Evolutionary conservation across 2,329 filamentous ascomycete genomes (phyloP), one percentile per base, ranked within the genome.

Genomic region (Reticulascus tulasneorum): DNA sequence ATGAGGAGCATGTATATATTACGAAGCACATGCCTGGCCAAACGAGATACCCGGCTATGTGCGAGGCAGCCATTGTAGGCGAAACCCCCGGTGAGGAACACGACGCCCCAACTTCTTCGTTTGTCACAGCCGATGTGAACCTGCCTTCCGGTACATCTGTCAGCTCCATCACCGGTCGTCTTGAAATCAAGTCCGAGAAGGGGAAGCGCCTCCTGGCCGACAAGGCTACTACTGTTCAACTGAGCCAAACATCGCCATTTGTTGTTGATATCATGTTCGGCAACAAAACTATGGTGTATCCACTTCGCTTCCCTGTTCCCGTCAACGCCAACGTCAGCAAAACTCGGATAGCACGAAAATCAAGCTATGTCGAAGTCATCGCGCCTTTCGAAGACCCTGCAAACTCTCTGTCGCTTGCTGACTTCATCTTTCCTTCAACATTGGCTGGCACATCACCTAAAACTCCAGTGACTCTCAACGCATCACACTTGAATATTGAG

Each of bases 321-420:
- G 50, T 73, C 9, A 48, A 50, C 11, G 54, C 56, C 11, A 51
- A 55, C 5, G 51, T 48, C 8, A 55, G 53, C 44, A 63, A 51
- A 38, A 64, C 56, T 2, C 62, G 64, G 10, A 54, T 73, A 17
- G 67, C 64, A 23, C 62, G 68, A 21, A 66, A 52, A 16, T 66
- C 67, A 3, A 51, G 51, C 9, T 72, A 68, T 41, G 46, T 73
- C 20, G 68, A 73, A 40, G 48, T 73, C 19, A 52, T 67, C 23
- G 67, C 60, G 4, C 49, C 48, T 7, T 18, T 63, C 3, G 56
- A 58, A 1, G 42, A 54, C 7, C 56, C 60, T 6, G 34, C 40
- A 1, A 30, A 29, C 0, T 40, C 52, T 6, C 31, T 43, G 1
- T 11, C 35, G 6, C 46, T 62, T 6, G 42, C 56, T 4, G 49